A percentile compares a stretch with the other conserved stretches of the same genome.
Conservation (phyloP, 352 stramenopile genomes). For the Phytophthora capsici region DNA sequence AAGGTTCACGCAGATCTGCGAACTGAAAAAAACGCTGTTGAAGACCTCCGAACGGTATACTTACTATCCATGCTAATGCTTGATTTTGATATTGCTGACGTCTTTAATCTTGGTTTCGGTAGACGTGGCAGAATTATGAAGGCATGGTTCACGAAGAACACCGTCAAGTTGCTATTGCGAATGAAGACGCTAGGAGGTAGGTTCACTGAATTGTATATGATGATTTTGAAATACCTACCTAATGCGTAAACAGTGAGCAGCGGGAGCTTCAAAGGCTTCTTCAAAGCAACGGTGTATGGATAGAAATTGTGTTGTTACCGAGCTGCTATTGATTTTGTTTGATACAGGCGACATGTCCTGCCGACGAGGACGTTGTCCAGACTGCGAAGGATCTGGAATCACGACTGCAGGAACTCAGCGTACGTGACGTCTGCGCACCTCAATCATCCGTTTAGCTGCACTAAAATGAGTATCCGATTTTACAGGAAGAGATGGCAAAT, state of each 20-base stretch:
- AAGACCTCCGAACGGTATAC: slow-evolving; percentile 37
- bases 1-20: slow-evolving; percentile 8
- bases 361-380: slow-evolving; percentile 37
- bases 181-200: slow-evolving; percentile 38
- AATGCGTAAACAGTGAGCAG: slow-evolving; percentile 24
- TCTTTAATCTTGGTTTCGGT: not conserved
- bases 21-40: slow-evolving; percentile 14
- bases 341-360: slow-evolving; percentile 37
- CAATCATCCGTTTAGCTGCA: not conserved
- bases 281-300: slow-evolving; percentile 33
- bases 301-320: not conserved
- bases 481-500: slow-evolving; percentile 28
- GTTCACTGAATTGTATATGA: not conserved
- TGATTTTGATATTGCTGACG: not conserved
- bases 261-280: slow-evolving; percentile 31
- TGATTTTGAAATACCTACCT: not conserved
- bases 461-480: not conserved
- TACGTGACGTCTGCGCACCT: slow-evolving; percentile 6
- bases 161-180: slow-evolving; percentile 30
- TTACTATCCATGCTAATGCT: slow-evolving; percentile 1
- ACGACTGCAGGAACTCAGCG: slow-evolving; percentile 36
- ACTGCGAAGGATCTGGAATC: slow-evolving; percentile 25
- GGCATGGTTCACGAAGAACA: slow-evolving; percentile 43
- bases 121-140: slow-evolving; percentile 36
- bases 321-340: slow-evolving; percentile 2